Percentiles rank a stretch among this genome's conserved stretches.
These are phyloP conservation scores for Gloeostereum incarnatum DNA, from an alignment of 768 basidiomycete genomes.

Conservation along the genomic window DNA sequence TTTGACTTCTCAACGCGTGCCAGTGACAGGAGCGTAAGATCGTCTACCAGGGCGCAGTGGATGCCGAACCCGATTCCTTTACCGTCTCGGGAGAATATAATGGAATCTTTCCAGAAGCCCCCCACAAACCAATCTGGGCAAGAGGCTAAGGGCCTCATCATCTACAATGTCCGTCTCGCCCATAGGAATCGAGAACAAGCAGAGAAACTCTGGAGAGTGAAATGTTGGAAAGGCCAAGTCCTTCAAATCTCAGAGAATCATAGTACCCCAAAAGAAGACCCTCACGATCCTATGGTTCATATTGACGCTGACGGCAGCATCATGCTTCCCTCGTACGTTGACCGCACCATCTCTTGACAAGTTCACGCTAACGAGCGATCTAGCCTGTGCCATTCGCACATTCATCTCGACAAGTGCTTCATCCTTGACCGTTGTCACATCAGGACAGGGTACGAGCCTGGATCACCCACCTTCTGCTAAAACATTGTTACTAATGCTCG, in stretches of 20 bases:
- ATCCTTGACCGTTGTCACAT: conserved; percentile 48
- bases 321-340: conserved; percentile 21
- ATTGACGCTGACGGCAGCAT: conserved; percentile 17
- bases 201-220: conserved; percentile 20
- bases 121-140: neutral
- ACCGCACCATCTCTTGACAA: neutral
- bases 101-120: neutral
- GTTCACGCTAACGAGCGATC: conserved; percentile 10
- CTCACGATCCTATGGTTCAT: conserved; percentile 3
- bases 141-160: neutral
- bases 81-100: neutral
- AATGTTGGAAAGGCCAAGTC: conserved; percentile 19
- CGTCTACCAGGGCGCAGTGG: too few species aligned
- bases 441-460: conserved; percentile 35
- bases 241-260: conserved; percentile 12
- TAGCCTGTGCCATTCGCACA: conserved; percentile 51
- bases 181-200: conserved; percentile 16
- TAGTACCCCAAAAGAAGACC: conserved; percentile 3
- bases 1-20: too few species aligned
- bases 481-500: neutral
- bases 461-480: too few species aligned
- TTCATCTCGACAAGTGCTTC: conserved; percentile 65
- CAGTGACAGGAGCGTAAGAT: too few species aligned
- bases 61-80: neutral
- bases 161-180: conserved; percentile 19